Evolutionary conservation across 192 early-diverging fungal species (phyloP).

Genomic region (Pilaira anomala): DNA sequence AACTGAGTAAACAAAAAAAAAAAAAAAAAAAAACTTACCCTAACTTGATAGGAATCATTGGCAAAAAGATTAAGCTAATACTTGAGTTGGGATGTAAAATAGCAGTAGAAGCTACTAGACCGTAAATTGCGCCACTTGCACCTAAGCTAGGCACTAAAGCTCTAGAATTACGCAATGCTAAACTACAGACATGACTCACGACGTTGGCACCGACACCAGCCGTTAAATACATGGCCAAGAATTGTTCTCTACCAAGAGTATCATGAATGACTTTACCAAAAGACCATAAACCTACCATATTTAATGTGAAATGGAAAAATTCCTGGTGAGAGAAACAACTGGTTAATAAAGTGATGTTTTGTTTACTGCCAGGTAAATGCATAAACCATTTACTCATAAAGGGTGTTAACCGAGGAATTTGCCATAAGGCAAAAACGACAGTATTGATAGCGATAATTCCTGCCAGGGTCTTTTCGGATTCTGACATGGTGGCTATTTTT

Average conservation of each 20-base stretch:
- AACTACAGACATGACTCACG: constrained; percentile 58
- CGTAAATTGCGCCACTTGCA: constrained; percentile 80
- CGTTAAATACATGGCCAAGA: constrained; percentile 76
- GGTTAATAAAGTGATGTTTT: constrained; percentile 75
- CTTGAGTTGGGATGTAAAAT: constrained; percentile 55
- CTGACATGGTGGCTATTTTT: constrained; percentile 7
- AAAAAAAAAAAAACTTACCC: constrained; percentile 20
- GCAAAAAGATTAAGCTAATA: constrained; percentile 61
- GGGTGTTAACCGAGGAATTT: constrained; percentile 49
- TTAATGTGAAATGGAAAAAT: constrained; percentile 74
- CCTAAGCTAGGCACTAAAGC: constrained; percentile 67
- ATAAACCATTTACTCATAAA: constrained; percentile 78
- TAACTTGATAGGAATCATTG: constrained; percentile 44
- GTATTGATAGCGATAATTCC: constrained; percentile 67
- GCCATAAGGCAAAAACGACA: constrained; percentile 77
- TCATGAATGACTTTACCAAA: constrained; percentile 56
- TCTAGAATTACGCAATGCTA: constrained; percentile 38
- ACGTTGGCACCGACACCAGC: constrained; percentile 65
- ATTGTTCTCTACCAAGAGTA: constrained; percentile 61
- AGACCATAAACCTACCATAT: constrained; percentile 74
- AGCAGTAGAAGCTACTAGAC: constrained; percentile 59
- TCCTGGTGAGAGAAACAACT: constrained; percentile 74
- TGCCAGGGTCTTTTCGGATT: constrained; percentile 26
- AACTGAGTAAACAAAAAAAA: too few species aligned
- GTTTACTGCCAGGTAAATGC: constrained; percentile 68